These are phyloP conservation scores for Nematodospora anomalae DNA, from an alignment of 1,139 yeast species.

Conservation along the genomic window DNA sequence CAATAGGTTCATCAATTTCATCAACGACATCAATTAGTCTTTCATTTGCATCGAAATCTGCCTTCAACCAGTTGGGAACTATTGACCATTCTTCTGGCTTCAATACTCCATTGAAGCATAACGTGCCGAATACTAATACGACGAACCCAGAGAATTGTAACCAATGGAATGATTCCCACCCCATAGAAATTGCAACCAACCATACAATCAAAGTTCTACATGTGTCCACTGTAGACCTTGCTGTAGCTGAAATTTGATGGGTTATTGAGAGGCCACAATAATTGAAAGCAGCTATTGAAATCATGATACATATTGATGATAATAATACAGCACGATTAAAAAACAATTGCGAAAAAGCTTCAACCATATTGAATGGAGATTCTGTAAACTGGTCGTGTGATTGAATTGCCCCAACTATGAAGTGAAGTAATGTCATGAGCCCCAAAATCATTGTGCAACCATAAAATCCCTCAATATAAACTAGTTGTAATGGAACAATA, in stretches of 20 bases:
- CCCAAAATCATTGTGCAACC: slow-evolving; percentile 52
- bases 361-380: slow-evolving; percentile 58
- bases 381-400: slow-evolving; percentile 33
- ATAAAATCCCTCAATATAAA: slow-evolving; percentile 73
- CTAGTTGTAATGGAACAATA: slow-evolving; percentile 64
- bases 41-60: slow-evolving; percentile 12
- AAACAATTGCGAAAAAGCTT: slow-evolving; percentile 53
- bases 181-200: slow-evolving; percentile 69
- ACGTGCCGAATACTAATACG: slow-evolving; percentile 68
- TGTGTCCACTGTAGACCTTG: slow-evolving; percentile 78
- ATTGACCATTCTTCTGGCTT: slow-evolving; percentile 45
- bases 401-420: slow-evolving; percentile 37
- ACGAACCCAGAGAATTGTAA: slow-evolving; percentile 67
- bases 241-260: slow-evolving; percentile 65
- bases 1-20: slow-evolving; percentile 22
- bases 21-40: slow-evolving; percentile 34
- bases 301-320: slow-evolving; percentile 65
- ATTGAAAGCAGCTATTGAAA: slow-evolving; percentile 72
- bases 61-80: slow-evolving; percentile 47
- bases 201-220: slow-evolving; percentile 77
- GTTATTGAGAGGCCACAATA: slow-evolving; percentile 75
- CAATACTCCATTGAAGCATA: slow-evolving; percentile 71
- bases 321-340: slow-evolving; percentile 40
- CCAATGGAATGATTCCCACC: slow-evolving; percentile 71
- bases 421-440: slow-evolving; percentile 45